Evolutionary conservation across 2,329 filamentous ascomycete species (phyloP), one percentile per base, ranked within the genome.

Genomic region (Pyricularia sp.): DNA sequence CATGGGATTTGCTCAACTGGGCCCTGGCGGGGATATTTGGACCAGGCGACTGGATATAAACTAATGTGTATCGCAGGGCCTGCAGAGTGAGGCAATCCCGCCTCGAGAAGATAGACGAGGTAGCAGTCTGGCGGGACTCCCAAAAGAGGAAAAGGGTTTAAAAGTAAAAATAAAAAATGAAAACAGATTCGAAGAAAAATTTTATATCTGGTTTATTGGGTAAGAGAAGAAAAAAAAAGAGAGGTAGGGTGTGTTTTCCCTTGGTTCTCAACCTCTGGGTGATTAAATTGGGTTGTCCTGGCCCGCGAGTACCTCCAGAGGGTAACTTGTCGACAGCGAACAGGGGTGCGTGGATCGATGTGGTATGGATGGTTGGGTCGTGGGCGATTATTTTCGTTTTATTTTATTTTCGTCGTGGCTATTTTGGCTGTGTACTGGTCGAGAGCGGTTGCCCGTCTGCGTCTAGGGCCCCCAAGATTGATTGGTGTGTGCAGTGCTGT

Each of bases 1-100:
- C 25, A 61, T 25, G 58, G 12, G 23, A n/a, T 25, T 58, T 23
- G 12, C n/a, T 23, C 58, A 61, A 61, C 58, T 61, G n/a, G 58
- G 23, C 58, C 25, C 58, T 61, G 58, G 58, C n/a, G 58, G 58
- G 58, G n/a, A 26, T 25, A 11, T 61, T 61, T 61, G n/a, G 10
- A 61, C n/a, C n/a, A 61, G 26, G 58, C 58, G 58, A 61, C 58
- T 61, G 58, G 58, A 61, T 61, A 61, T 61, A 61, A 26, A 61
- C 58, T 61, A 61, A 61, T 61, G 58, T 25, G n/a, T 61, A 26
- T 26, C 58, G 25, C n/a, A 61, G 25, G 23, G 17, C n/a, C 58
- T 61, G 58, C 58, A 61, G 58, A 61, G 9, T 61, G 58, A 61
- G 25, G 25, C n/a, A 26, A 25, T 61, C 58, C 58, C 58, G 58